Evolutionary conservation across 192 early-diverging fungal species (phyloP), one percentile per base, ranked within the genome.

Genomic region (Phlyctochytrium arcticum): DNA sequence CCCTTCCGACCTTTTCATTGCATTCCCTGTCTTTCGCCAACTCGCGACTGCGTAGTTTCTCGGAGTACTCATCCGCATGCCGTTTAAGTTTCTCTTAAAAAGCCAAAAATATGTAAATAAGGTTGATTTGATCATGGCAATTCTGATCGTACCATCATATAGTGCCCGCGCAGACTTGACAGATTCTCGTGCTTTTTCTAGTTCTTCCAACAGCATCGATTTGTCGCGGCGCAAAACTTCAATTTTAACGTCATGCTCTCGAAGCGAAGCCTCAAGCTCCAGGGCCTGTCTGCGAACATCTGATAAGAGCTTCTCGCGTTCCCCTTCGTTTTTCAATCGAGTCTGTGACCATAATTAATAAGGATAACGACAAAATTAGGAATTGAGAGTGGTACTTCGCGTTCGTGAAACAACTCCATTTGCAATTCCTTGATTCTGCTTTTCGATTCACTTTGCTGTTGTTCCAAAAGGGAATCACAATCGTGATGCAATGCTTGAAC

Each of bases 201-300:
- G 37, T 19, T 83, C 78, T 21, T 80, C 78, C 32, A 78, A 15
- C 7, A 83, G 61, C 15, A 73, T 50, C 7, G 33, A 12, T 42
- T 78, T 78, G 60, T 83, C 81, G 21, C 72, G 70, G 27, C 63
- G 70, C 30, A 75, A 39, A n/a, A 77, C 62, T 32, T 78, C 68
- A 5, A 67, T 51, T 42, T 74, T 51, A 19, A 80, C 27, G 21
- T 76, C 74, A 3, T 70, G 50, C 24, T 80, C 75, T 27, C 67
- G 59, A 10, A 54, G 34, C 8, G 50, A 37, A 3, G 74, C 57
- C 36, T 83, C 81, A 6, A 78, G 56, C 35, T 78, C 69, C n/a
- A 79, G 61, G 6, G 55, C 17, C 50, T 48, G 30, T 3, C 60
- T 39, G 39, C 57, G 65, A 24, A 47, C 19, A 3, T 54, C 44